Conservation (phyloP, 1,284 basidiomycete species). For the Paramarasmius palmivorus region DNA sequence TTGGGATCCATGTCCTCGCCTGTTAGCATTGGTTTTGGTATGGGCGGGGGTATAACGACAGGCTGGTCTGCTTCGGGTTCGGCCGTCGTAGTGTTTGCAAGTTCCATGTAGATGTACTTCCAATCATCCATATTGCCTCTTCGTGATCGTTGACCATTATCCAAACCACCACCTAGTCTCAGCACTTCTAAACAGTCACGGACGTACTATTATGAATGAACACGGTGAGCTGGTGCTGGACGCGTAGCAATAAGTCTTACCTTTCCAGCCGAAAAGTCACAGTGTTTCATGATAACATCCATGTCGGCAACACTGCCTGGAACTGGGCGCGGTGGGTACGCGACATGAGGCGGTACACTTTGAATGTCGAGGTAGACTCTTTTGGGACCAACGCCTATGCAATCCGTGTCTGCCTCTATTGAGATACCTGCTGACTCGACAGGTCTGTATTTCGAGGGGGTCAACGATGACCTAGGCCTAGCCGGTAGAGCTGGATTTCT, state of each 20-base stretch:
- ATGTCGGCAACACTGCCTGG: constrained; percentile 70
- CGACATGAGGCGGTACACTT: constrained; percentile 44
- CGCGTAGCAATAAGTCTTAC: constrained; percentile 33
- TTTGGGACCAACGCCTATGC: constrained; percentile 54
- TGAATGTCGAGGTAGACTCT: constrained; percentile 63
- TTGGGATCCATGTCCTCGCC: constrained; percentile 46
- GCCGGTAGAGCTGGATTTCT: constrained; percentile 56
- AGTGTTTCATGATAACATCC: constrained; percentile 71
- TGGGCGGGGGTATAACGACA: constrained; percentile 23
- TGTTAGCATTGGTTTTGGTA: constrained; percentile 39
- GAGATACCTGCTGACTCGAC: constrained; percentile 23
- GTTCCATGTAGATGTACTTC: constrained; percentile 68
- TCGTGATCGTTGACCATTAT: constrained; percentile 62
- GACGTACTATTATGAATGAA: constrained; percentile 14
- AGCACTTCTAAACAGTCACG: constrained; percentile 73
- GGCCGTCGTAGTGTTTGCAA: constrained; percentile 31
- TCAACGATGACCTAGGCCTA: constrained; percentile 26
- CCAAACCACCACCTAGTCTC: constrained; percentile 69
- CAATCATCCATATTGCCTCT: constrained; percentile 61
- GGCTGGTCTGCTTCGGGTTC: constrained; percentile 15
- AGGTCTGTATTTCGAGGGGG: constrained; percentile 37
- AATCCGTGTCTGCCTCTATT: constrained; percentile 36
- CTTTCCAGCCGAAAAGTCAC: constrained; percentile 67
- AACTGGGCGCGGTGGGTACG: constrained; percentile 66
- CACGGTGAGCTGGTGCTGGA: background rate